Percentiles rank a stretch among this genome's conserved stretches.
These are phyloP conservation scores for Xylaria hypoxylon DNA, from an alignment of 2,329 filamentous ascomycete genomes.

Conservation along the genomic window DNA sequence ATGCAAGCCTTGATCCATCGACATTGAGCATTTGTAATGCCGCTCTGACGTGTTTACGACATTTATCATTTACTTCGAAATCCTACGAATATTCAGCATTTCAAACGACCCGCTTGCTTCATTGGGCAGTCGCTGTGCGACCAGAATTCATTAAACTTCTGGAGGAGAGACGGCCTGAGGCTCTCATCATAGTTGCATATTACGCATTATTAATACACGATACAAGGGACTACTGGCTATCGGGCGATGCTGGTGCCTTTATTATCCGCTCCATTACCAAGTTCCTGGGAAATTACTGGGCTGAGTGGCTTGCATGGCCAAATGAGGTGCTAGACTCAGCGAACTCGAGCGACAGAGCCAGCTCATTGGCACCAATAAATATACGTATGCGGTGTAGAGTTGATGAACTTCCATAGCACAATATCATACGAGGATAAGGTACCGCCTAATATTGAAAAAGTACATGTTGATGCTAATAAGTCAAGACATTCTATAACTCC, in stretches of 20 bases:
- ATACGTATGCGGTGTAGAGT: constrained; percentile 4
- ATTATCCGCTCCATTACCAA: constrained; percentile 40
- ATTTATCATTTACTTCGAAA: neutral
- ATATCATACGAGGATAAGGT: neutral
- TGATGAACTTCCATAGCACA: constrained; percentile 4
- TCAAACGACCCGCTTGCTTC: constrained; percentile 24
- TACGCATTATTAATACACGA: constrained; percentile 56
- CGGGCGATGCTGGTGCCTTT: constrained; percentile 44
- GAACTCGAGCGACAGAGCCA: neutral
- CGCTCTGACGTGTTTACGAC: constrained; percentile 16
- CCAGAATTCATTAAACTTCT: constrained; percentile 51
- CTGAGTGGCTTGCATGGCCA: constrained; percentile 46
- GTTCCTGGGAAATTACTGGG: constrained; percentile 44
- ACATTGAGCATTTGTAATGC: constrained; percentile 12
- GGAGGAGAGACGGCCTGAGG: constrained; percentile 53
- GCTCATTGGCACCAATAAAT: constrained; percentile 1
- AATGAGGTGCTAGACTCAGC: constrained; percentile 33
- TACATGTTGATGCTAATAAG: neutral
- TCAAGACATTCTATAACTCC: neutral
- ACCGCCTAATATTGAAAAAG: neutral
- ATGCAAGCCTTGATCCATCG: constrained; percentile 1
- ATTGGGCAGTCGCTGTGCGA: constrained; percentile 38
- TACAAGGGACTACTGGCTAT: constrained; percentile 51
- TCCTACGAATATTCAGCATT: neutral
- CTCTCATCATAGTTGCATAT: constrained; percentile 57